Percentiles rank a stretch among this genome's conserved stretches.
phyloP scores from a whole-genome alignment of 441 rosid genomes.

The Brassica balearica region DNA sequence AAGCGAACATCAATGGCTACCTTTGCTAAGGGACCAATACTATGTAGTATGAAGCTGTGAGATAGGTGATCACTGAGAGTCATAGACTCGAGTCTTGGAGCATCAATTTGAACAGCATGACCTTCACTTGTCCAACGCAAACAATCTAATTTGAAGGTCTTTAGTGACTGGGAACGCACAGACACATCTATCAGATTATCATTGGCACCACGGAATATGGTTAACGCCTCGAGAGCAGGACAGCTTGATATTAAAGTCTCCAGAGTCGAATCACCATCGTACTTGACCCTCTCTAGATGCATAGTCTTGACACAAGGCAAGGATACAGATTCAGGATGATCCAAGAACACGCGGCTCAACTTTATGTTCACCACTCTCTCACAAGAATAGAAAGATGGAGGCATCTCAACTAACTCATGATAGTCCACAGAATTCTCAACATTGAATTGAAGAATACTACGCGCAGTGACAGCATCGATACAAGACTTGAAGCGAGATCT shows the following conservation, averaged over 20 bases:
- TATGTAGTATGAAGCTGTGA: conserved; percentile 19
- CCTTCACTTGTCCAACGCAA: background rate
- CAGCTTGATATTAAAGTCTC: conserved; percentile 27
- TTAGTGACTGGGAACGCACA: conserved; percentile 22
- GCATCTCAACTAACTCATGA: conserved; percentile 18
- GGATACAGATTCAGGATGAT: conserved; percentile 12
- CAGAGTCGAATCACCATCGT: conserved; percentile 21
- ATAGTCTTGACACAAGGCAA: conserved; percentile 28
- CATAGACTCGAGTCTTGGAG: conserved; percentile 30
- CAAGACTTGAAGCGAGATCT: conserved; percentile 35
- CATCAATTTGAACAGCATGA: conserved; percentile 18
- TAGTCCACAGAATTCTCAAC: background rate
- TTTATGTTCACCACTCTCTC: conserved; percentile 9
- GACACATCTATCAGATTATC: conserved; percentile 12
- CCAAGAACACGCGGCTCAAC: background rate
- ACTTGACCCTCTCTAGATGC: conserved; percentile 5
- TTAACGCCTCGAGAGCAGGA: conserved; percentile 24
- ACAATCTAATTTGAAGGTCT: background rate
- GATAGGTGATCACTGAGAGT: conserved; percentile 12
- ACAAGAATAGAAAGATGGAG: conserved; percentile 31
- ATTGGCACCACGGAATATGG: conserved; percentile 8
- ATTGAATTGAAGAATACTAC: conserved; percentile 16
- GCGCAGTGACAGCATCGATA: conserved; percentile 25
- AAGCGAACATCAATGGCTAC: conserved; percentile 21
- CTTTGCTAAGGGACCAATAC: conserved; percentile 13